These are phyloP conservation scores for Colletotrichum higginsianum DNA, from an alignment of 2,329 filamentous ascomycete species.

Conservation along the genomic window DNA sequence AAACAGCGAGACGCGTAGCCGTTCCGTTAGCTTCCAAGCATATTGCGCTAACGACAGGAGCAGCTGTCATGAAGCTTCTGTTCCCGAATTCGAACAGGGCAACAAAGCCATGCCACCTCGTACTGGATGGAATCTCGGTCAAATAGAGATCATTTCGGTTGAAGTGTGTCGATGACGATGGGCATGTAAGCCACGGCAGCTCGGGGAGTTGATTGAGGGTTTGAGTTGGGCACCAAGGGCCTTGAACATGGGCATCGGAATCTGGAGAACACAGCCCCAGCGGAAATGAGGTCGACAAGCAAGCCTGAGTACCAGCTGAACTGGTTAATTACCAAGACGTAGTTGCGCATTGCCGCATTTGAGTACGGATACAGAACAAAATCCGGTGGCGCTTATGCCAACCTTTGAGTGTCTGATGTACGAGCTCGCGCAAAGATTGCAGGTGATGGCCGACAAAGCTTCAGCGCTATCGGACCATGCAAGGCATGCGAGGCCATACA, in stretches of 20 bases:
- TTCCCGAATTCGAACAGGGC: background rate
- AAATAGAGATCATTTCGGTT: slow-evolving; percentile 14
- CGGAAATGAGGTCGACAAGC: slow-evolving; percentile 12
- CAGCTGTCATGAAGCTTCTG: background rate
- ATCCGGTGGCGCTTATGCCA: background rate
- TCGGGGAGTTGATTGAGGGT: background rate
- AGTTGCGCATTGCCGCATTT: background rate
- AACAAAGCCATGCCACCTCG: background rate
- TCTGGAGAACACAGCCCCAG: slow-evolving; percentile 1
- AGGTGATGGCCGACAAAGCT: background rate
- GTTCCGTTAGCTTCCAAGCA: slow-evolving; percentile 12
- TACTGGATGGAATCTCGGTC: background rate
- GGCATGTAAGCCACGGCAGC: background rate
- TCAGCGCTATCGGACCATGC: background rate
- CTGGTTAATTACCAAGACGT: background rate
- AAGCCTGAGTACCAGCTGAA: background rate
- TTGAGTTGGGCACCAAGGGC: slow-evolving; percentile 1
- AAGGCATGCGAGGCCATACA: background rate
- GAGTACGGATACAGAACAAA: too few relatives aligned
- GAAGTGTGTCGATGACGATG: background rate
- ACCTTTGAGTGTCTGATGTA: background rate
- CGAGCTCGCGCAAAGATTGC: background rate
- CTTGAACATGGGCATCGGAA: background rate
- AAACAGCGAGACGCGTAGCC: slow-evolving; percentile 29
- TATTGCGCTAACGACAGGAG: background rate